These are phyloP conservation scores for Gnetum montanum DNA, from an alignment of 75 land plant species.

Conservation along the genomic window DNA sequence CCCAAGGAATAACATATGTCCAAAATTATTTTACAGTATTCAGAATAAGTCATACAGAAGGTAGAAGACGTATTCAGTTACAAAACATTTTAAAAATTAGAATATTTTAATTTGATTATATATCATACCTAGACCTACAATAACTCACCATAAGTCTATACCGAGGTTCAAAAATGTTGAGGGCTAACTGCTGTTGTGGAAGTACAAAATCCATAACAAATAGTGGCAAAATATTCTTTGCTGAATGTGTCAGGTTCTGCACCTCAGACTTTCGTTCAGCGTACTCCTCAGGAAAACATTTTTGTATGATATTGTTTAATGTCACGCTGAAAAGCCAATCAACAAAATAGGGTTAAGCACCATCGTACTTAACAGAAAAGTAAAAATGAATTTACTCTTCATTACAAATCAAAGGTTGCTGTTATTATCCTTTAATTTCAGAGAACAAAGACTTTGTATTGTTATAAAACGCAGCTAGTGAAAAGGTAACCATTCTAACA, in stretches of 20 bases:
- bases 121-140: too few species aligned
- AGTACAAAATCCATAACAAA: conserved; percentile 97
- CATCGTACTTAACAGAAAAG: background rate
- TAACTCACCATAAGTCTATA: conserved; percentile 93
- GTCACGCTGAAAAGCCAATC: conserved; percentile 67
- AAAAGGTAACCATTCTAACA: too few species aligned
- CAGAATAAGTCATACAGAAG: too few species aligned
- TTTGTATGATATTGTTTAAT: conserved; percentile 88
- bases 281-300: conserved; percentile 81
- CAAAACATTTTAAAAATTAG: too few species aligned
- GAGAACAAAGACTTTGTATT: background rate
- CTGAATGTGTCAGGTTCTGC: conserved; percentile 46
- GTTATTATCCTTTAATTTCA: background rate
- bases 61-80: too few species aligned
- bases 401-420: background rate
- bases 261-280: conserved; percentile 79
- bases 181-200: conserved; percentile 72
- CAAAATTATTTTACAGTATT: too few species aligned
- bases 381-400: too few species aligned
- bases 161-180: conserved; percentile 97
- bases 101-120: too few species aligned
- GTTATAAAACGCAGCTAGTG: too few species aligned
- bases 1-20: too few species aligned
- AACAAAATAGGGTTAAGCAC: background rate
- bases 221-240: conserved; percentile 72